phyloP scores from a whole-genome alignment of 306 rosid genomes.

The Phaseolus lunatus region DNA sequence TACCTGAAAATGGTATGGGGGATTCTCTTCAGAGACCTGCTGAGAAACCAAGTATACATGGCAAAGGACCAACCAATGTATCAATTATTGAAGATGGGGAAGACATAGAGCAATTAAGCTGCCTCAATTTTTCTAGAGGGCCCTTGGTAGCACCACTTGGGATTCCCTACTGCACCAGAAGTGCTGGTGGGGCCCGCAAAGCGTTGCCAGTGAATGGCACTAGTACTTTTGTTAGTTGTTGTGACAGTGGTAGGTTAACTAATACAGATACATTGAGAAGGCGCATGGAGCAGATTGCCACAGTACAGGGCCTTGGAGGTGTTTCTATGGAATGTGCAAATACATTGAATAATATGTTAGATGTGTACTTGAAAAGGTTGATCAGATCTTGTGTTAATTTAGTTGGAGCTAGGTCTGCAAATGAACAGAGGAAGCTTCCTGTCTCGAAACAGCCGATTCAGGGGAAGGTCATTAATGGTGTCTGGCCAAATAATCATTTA shows the following conservation, averaged over 20 bases:
- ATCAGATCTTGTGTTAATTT: slow-evolving; percentile 84
- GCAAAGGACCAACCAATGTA: slow-evolving; percentile 52
- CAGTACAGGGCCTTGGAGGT: slow-evolving; percentile 80
- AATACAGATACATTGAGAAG: slow-evolving; percentile 78
- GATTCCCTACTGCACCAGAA: slow-evolving; percentile 77
- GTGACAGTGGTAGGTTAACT: slow-evolving; percentile 74
- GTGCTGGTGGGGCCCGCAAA: slow-evolving; percentile 88
- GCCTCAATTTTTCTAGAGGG: slow-evolving; percentile 58
- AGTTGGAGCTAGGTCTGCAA: slow-evolving; percentile 67
- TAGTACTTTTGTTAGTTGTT: slow-evolving; percentile 59
- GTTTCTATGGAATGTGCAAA: slow-evolving; percentile 84
- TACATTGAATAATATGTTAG: slow-evolving; percentile 70
- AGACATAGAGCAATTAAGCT: slow-evolving; percentile 66
- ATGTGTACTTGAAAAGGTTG: slow-evolving; percentile 82
- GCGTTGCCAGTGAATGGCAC: slow-evolving; percentile 61
- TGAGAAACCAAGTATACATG: slow-evolving; percentile 60
- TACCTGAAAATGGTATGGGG: slow-evolving; percentile 63
- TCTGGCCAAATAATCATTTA: slow-evolving; percentile 79
- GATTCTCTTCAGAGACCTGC: slow-evolving; percentile 55
- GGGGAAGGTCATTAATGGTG: slow-evolving; percentile 79
- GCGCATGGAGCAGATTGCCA: slow-evolving; percentile 92
- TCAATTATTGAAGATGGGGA: slow-evolving; percentile 68
- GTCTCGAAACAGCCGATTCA: slow-evolving; percentile 73
- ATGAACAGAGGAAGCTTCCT: slow-evolving; percentile 55
- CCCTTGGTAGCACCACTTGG: slow-evolving; percentile 92